phyloP scores from a whole-genome alignment of 2,329 filamentous ascomycete species.

The Pleoardoris graminearum region DNA sequence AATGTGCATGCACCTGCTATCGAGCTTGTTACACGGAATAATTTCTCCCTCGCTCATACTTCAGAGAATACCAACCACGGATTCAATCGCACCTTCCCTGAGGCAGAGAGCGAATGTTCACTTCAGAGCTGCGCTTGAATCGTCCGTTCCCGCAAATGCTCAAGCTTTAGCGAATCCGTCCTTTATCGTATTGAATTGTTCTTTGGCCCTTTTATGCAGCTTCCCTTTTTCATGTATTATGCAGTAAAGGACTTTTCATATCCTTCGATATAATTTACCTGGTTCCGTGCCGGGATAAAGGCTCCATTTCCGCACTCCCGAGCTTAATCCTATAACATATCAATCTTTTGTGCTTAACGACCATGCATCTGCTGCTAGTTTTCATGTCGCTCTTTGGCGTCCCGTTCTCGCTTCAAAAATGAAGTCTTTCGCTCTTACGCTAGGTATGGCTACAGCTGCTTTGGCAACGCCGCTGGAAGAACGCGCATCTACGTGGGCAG shows the following conservation, averaged over 20 bases:
- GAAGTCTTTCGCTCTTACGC: constrained; percentile 24
- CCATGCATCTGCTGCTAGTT: neutral
- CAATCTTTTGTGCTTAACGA: constrained; percentile 13
- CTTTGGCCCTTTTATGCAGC: constrained; percentile 17
- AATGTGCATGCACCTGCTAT: too few relatives aligned
- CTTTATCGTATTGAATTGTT: constrained; percentile 11
- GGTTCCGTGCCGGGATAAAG: constrained; percentile 21
- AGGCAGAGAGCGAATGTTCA: constrained; percentile 17
- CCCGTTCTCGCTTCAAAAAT: constrained; percentile 14
- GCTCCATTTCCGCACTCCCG: constrained; percentile 18
- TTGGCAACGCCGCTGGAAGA: constrained; percentile 24
- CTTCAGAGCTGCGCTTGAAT: constrained; percentile 2
- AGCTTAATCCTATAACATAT: constrained; percentile 16
- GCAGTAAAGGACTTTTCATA: constrained; percentile 16
- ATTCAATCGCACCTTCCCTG: constrained; percentile 14
- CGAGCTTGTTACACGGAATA: constrained; percentile 6
- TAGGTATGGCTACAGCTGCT: constrained; percentile 25
- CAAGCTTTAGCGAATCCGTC: constrained; percentile 18
- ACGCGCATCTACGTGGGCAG: constrained; percentile 30
- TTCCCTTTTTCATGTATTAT: constrained; percentile 15
- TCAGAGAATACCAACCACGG: neutral
- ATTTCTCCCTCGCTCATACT: constrained; percentile 5
- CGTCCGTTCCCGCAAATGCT: neutral
- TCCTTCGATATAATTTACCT: constrained; percentile 34
- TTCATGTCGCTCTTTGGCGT: neutral